Base-by-base conservation (phyloP, 2,329 filamentous ascomycete species). In the Fusarium torreyae region DNA sequence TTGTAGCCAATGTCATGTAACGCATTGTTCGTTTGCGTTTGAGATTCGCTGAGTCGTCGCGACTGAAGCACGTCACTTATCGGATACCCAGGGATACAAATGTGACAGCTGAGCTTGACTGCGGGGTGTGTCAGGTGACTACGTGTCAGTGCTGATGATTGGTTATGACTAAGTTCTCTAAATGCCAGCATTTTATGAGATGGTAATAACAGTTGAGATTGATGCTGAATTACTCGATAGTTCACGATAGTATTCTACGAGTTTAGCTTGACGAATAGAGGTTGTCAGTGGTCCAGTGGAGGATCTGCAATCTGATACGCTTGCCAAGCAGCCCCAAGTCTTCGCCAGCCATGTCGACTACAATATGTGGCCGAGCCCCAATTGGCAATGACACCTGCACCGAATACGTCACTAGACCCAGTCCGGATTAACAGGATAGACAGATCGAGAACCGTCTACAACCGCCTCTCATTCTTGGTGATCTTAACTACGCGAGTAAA, bases 81-180 rank as follows among this genome's bases (percentile, higher is more conserved):
- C 18, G 6, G 13, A 31, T 31, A 5, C 28, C 28, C 10, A 3
- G 7, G n/a, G 18, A 10, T 48, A 22, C 28, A 13, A 31, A 31
- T 31, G 28, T 13, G 14, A 17, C 17, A n/a, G 22, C 33, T 18
- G 13, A 28, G 26, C 26, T 13, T 9, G 34, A 33, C 39, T 28
- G 48, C 31, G 24, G 39, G 42, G 51, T 42, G 39, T 33, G 45
- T 65, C 53, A 65, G 60, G 40, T 60, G 62, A 64, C 22, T 18
- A 13, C 45, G 28, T 39, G 34, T 38, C 39, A 17, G 18, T 62
- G 40, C 40, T 42, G 7, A 36, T 49, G 6, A 26, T 36, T 9
- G 42, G 8, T 28, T 3, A 26, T 36, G 22, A 28, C 5, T 20
- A 20, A 20, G 13, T n/a, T 53, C 15, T 15, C 13, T 0, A 9